Conservation (phyloP, 1,284 basidiomycete genomes). For the Puccinia horiana region DNA sequence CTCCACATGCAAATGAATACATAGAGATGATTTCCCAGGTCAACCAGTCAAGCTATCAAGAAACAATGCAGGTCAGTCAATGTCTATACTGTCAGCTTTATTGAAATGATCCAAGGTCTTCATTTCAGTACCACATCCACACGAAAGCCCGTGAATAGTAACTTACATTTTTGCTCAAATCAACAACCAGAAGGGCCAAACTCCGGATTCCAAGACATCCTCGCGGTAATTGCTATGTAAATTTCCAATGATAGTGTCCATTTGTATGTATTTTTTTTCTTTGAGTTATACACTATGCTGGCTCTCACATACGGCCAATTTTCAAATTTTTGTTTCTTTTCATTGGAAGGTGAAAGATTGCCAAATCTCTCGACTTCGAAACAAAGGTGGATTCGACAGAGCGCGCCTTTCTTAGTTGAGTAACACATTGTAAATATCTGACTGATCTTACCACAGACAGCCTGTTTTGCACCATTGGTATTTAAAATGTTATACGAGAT, state of each 20-base stretch:
- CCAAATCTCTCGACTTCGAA: conserved; percentile 17
- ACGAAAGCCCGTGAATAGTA: too few species aligned
- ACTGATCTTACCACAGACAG: conserved; percentile 22
- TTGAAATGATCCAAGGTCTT: too few species aligned
- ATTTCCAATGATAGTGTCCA: conserved; percentile 17
- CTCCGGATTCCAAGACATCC: conserved; percentile 28
- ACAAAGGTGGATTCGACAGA: conserved; percentile 14
- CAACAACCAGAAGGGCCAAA: not conserved
- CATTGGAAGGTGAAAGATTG: conserved; percentile 3
- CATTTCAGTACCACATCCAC: too few species aligned
- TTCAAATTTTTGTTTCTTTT: conserved; percentile 26
- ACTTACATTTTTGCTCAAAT: conserved; percentile 30
- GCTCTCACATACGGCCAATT: conserved; percentile 20
- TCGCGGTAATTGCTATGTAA: conserved; percentile 1
- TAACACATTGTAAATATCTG: conserved; percentile 26
- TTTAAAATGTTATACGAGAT: conserved; percentile 15
- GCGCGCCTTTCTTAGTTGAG: not conserved
- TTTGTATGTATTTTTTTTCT: conserved; percentile 14
- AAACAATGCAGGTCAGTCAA: too few species aligned
- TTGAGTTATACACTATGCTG: conserved; percentile 11
- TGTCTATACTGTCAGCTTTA: too few species aligned
- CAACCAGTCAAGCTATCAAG: too few species aligned
- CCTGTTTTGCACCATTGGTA: not conserved
- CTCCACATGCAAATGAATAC: too few species aligned
- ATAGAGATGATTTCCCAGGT: too few species aligned